These are phyloP conservation scores for Ophiostoma piceae DNA, from an alignment of 2,329 filamentous ascomycete species.

Conservation along the genomic window DNA sequence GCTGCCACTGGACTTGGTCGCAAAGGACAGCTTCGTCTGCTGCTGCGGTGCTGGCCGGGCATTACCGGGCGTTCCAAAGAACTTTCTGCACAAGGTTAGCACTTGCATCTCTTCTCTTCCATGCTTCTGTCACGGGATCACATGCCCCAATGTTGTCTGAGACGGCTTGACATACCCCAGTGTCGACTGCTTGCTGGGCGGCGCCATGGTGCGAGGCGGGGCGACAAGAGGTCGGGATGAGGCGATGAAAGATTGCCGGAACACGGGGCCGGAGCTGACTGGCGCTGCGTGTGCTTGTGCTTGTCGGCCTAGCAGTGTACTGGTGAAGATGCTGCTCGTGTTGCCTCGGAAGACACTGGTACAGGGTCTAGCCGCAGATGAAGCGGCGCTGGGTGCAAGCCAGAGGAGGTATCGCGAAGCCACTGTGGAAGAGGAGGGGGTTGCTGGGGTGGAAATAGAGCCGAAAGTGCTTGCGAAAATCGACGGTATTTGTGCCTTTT, in stretches of 20 bases:
- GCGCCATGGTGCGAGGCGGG: slow-evolving; percentile 35
- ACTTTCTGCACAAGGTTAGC: slow-evolving; percentile 59
- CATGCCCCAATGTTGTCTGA: slow-evolving; percentile 70
- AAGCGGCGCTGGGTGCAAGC: slow-evolving; percentile 19
- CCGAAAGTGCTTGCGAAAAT: too few relatives aligned
- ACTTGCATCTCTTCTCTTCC: neutral
- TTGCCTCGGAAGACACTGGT: neutral
- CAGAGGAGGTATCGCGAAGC: slow-evolving; percentile 22
- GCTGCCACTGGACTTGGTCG: slow-evolving; percentile 38
- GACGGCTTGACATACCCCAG: slow-evolving; percentile 77
- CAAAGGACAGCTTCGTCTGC: slow-evolving; percentile 75
- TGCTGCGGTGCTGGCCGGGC: slow-evolving; percentile 54
- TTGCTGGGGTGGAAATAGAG: neutral
- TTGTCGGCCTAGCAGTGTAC: neutral
- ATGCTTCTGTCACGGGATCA: slow-evolving; percentile 24
- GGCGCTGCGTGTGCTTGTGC: neutral
- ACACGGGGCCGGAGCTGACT: neutral
- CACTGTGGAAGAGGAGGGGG: slow-evolving; percentile 18
- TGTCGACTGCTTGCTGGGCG: slow-evolving; percentile 67
- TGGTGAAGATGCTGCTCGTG: neutral
- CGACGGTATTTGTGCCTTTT: neutral
- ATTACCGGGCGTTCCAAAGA: slow-evolving; percentile 67
- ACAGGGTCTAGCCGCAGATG: slow-evolving; percentile 2
- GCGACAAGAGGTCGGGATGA: neutral
- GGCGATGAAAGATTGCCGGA: neutral